Percentiles rank a stretch among this genome's conserved stretches.
These are phyloP conservation scores for Capsella bursapastoris DNA, from an alignment of 345 rosid genomes.

Conservation along the genomic window DNA sequence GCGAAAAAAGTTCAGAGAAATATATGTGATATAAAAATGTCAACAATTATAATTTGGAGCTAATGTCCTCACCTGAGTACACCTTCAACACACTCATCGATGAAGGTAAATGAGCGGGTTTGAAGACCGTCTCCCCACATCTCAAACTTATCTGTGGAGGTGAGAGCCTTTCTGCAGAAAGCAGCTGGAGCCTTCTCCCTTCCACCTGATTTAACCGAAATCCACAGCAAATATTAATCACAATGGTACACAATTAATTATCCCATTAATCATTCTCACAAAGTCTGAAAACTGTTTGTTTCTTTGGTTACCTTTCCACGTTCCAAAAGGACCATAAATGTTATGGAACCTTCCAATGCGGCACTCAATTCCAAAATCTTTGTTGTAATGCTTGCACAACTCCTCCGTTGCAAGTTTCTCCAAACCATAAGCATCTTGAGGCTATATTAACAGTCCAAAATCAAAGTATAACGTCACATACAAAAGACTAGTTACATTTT, in stretches of 20 bases:
- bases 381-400: conserved; percentile 94
- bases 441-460: conserved; percentile 52
- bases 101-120: conserved; percentile 97
- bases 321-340: conserved; percentile 98
- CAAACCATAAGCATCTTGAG: conserved; percentile 99
- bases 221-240: conserved; percentile 12
- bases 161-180: conserved; percentile 90
- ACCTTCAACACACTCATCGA: conserved; percentile 99
- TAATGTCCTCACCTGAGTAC: conserved; percentile 71
- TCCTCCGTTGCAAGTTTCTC: conserved; percentile 99
- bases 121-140: conserved; percentile 99
- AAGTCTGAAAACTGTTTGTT: conserved; percentile 2
- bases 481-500: neutral
- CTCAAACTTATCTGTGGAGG: conserved; percentile 87
- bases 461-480: neutral
- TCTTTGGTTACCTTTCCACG: conserved; percentile 81
- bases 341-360: conserved; percentile 96
- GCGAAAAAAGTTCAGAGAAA: neutral
- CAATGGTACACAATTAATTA: neutral
- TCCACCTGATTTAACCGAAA: conserved; percentile 64
- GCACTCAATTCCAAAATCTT: conserved; percentile 94
- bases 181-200: conserved; percentile 99
- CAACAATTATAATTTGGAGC: neutral
- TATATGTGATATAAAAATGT: neutral
- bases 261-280: neutral